phyloP scores from a whole-genome alignment of 2,329 filamentous ascomycete species.

The Chaetoscypha palmicola region DNA sequence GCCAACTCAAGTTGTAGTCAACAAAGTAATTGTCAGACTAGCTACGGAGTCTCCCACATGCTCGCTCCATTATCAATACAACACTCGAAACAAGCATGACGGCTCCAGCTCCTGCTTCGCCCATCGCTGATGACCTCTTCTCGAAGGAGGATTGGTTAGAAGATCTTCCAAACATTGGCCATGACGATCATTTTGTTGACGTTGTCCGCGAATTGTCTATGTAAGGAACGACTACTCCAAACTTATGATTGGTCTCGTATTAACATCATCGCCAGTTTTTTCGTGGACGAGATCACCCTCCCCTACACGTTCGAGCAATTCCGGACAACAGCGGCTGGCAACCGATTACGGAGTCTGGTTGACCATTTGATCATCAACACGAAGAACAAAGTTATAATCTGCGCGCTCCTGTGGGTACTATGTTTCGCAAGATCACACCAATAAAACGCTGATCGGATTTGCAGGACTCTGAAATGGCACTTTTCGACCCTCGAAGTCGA shows the following conservation, averaged over 20 bases:
- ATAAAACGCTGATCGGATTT: no score
- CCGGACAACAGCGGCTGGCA: conserved; percentile 57
- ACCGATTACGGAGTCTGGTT: conserved; percentile 51
- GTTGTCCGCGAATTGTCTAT: conserved; percentile 54
- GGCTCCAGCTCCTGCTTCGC: background rate
- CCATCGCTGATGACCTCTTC: conserved; percentile 1
- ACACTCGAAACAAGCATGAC: no score
- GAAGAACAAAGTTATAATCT: conserved; percentile 63
- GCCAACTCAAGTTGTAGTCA: no score
- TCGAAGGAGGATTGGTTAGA: conserved; percentile 2
- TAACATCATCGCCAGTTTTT: conserved; percentile 43
- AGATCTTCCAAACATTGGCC: conserved; percentile 47
- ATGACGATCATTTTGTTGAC: conserved; percentile 52
- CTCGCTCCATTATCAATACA: no score
- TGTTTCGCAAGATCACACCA: no score
- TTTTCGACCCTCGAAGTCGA: conserved; percentile 55
- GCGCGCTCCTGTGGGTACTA: conserved; percentile 60
- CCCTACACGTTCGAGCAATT: conserved; percentile 70
- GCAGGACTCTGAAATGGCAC: conserved; percentile 69
- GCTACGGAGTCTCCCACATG: no score
- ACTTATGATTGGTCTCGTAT: background rate
- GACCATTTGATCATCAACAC: conserved; percentile 56
- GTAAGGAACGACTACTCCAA: background rate
- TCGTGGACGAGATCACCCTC: conserved; percentile 53
- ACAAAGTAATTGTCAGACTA: no score